These are phyloP conservation scores for Ceratocystis albifundus DNA, from an alignment of 2,329 filamentous ascomycete genomes.

Conservation along the genomic window DNA sequence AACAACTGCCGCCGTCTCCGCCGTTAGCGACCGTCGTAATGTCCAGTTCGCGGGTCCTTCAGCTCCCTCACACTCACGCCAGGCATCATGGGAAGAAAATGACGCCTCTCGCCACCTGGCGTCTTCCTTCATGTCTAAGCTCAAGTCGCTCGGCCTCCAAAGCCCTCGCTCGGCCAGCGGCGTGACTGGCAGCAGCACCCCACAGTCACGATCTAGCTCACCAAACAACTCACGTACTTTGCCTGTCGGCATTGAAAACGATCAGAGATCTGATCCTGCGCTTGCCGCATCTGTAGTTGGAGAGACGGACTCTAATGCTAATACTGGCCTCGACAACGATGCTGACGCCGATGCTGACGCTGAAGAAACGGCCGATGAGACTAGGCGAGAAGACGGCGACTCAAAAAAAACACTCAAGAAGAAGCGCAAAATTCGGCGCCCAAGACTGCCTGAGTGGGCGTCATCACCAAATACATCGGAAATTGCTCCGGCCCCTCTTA, in stretches of 20 bases:
- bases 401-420: constrained; percentile 45
- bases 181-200: constrained; percentile 26
- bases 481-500: constrained; percentile 25
- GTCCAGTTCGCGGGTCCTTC: constrained; percentile 63
- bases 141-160: constrained; percentile 58
- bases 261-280: not conserved
- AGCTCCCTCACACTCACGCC: constrained; percentile 43
- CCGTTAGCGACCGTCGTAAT: constrained; percentile 38
- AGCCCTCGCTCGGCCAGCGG: constrained; percentile 29
- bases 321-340: constrained; percentile 29
- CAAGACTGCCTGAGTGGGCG: constrained; percentile 40
- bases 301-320: not conserved
- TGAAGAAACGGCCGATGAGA: constrained; percentile 69
- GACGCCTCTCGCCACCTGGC: constrained; percentile 48
- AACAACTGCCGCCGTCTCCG: constrained; percentile 3
- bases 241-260: constrained; percentile 27
- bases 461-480: constrained; percentile 53
- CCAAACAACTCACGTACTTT: constrained; percentile 1
- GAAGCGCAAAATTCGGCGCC: constrained; percentile 50
- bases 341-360: constrained; percentile 68
- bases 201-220: constrained; percentile 27
- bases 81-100: constrained; percentile 56
- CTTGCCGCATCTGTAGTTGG: not conserved
- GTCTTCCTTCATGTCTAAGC: constrained; percentile 61
- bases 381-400: constrained; percentile 38